Conservation (phyloP, 2,329 filamentous ascomycete species). For the Verticillium dahliae region DNA sequence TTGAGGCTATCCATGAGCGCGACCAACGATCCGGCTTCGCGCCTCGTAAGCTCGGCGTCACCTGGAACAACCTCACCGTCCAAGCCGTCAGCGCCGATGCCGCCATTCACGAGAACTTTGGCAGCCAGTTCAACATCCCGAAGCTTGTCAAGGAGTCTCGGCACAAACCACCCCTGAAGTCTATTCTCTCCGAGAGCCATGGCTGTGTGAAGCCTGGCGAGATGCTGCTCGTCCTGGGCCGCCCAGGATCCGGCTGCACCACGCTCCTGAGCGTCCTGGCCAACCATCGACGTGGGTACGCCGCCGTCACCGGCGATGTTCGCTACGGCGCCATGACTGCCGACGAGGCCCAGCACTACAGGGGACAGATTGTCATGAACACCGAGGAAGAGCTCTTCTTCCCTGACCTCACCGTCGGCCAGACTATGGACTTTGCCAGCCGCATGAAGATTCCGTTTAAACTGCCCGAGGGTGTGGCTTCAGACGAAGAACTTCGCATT, state of each 20-base stretch:
- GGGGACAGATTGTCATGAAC: constrained; percentile 60
- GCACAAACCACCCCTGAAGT: constrained; percentile 52
- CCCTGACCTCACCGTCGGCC: constrained; percentile 61
- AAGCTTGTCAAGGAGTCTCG: constrained; percentile 45
- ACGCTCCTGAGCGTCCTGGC: constrained; percentile 64
- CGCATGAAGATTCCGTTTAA: constrained; percentile 48
- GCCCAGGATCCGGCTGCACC: constrained; percentile 64
- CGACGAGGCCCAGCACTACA: constrained; percentile 41
- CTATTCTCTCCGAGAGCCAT: constrained; percentile 58
- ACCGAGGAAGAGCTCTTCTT: constrained; percentile 63
- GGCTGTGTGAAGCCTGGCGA: constrained; percentile 68
- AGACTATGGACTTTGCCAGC: constrained; percentile 66
- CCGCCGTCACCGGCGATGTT: constrained; percentile 51
- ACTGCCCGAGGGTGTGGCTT: constrained; percentile 34
- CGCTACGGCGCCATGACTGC: constrained; percentile 45
- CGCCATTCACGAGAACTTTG: constrained; percentile 58
- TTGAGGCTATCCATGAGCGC: constrained; percentile 34
- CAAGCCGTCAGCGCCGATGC: constrained; percentile 55
- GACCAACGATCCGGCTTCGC: constrained; percentile 39
- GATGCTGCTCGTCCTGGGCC: constrained; percentile 64
- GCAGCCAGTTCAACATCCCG: constrained; percentile 51
- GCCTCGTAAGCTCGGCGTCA: constrained; percentile 50
- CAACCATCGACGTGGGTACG: constrained; percentile 56
- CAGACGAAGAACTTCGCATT: constrained; percentile 36
- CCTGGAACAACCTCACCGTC: constrained; percentile 59